These are phyloP conservation scores for Penicillium brasilianum DNA, from an alignment of 2,329 filamentous ascomycete species.

Conservation along the genomic window DNA sequence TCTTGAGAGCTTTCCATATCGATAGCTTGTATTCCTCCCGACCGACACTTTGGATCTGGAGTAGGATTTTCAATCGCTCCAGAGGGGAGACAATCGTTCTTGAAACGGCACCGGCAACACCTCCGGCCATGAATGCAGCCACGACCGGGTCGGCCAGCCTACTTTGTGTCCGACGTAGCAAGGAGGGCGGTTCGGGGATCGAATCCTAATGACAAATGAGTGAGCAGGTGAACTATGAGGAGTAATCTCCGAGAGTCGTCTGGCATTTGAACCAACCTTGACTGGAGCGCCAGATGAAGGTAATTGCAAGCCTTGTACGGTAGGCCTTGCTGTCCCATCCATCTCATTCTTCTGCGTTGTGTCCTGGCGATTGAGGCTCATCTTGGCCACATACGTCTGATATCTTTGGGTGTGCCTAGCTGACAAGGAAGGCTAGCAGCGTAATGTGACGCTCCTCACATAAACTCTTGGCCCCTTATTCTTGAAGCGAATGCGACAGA, in stretches of 20 bases:
- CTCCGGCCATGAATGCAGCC: conserved; percentile 91
- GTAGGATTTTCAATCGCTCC: conserved; percentile 95
- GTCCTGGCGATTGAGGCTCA: conserved; percentile 45
- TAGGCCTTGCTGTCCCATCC: conserved; percentile 23
- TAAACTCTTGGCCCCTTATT: background rate
- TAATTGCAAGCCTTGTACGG: conserved; percentile 31
- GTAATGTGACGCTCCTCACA: conserved; percentile 1
- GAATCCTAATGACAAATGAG: conserved; percentile 25
- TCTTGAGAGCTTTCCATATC: conserved; percentile 82
- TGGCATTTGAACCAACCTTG: conserved; percentile 28
- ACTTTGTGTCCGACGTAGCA: conserved; percentile 35
- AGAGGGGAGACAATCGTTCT: conserved; percentile 95
- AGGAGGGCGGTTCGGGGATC: conserved; percentile 22
- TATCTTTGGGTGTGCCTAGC: background rate
- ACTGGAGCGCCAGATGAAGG: conserved; percentile 24
- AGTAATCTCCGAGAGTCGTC: background rate
- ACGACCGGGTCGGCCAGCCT: conserved; percentile 78
- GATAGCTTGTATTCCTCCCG: conserved; percentile 93
- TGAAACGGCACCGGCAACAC: conserved; percentile 94
- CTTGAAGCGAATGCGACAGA: conserved; percentile 1
- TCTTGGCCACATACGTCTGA: conserved; percentile 26
- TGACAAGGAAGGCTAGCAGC: background rate
- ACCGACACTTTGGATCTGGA: conserved; percentile 90
- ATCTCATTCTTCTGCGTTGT: conserved; percentile 27
- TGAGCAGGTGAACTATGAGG: background rate